A percentile compares a stretch with the other conserved stretches of the same genome.
These are phyloP conservation scores for Porogramme epimiltina DNA, from an alignment of 1,284 basidiomycete genomes.

Conservation along the genomic window DNA sequence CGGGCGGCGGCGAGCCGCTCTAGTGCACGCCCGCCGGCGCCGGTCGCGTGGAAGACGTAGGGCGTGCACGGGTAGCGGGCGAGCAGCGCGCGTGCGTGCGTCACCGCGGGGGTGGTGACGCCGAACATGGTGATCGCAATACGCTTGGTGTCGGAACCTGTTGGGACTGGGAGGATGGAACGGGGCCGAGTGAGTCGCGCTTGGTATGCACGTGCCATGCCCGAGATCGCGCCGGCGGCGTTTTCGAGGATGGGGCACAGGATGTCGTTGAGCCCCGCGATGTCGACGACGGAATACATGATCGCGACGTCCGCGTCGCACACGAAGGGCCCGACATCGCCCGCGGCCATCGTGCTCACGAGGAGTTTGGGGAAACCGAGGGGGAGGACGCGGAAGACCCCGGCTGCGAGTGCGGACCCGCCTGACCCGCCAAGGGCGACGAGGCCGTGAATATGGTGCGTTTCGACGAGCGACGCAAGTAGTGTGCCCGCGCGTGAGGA, in stretches of 20 bases:
- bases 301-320: constrained; percentile 24
- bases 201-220: constrained; percentile 24
- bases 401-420: constrained; percentile 24
- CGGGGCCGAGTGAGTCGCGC: constrained; percentile 1
- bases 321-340: constrained; percentile 25
- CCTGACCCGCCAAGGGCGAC: constrained; percentile 25
- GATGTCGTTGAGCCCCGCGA: constrained; percentile 29
- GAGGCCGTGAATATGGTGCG: constrained; percentile 16
- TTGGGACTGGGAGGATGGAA: neutral
- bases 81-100: constrained; percentile 24
- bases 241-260: constrained; percentile 27
- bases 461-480: constrained; percentile 10
- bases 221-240: constrained; percentile 26
- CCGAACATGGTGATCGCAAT: constrained; percentile 30
- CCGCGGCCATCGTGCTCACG: constrained; percentile 27
- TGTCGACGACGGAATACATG: constrained; percentile 28
- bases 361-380: constrained; percentile 28
- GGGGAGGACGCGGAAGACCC: constrained; percentile 23
- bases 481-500: constrained; percentile 14
- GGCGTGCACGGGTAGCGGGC: constrained; percentile 21
- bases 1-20: constrained; percentile 19
- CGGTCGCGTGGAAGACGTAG: constrained; percentile 27
- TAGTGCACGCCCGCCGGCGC: constrained; percentile 25
- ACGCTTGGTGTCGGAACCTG: constrained; percentile 6
- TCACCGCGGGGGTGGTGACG: constrained; percentile 28